Base-by-base conservation (phyloP, 352 stramenopile genomes). In the Phytophthora uliginosa region DNA sequence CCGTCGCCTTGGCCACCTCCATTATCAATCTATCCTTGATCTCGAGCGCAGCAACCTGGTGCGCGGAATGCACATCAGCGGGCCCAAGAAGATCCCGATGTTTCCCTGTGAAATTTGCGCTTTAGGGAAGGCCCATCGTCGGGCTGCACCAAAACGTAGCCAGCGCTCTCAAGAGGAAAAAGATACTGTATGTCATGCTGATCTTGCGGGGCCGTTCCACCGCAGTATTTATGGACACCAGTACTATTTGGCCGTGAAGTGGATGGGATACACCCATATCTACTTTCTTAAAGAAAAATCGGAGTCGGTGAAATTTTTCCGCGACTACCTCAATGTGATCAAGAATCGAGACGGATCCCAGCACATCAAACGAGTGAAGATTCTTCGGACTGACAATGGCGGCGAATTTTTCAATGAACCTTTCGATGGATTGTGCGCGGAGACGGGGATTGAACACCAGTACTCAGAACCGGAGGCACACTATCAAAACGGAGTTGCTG, bases 271-370 rank as follows among this genome's bases (percentile, higher is more conserved):
- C 33, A 71, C 54, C 0, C 55, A 63, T 18, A 45, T 71, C 0
- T 60, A 58, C 45, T 71, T 71, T 10, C 15, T 71, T 2, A 60
- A 59, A 22, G 3, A 31, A 6, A 71, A 69, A 28, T n/a, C 34
- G 34, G 31, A 65, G 10, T 36, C 48, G 8, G 17, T 10, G 7
- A 15, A 26, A 5, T 31, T 8, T 38, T 56, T 56, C 18, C 20
- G 22, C 7, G 50, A 56, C 50, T 56, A 56, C 24, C 24, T 56
- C 5, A 56, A 38, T 10, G 10, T 56, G 4, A 36, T 56, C 50
- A 38, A 56, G 26, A 56, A 36, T 38, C 50, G 50, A n/a, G 47
- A 7, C 4, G 47, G 47, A 0, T 12, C 18, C 4, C 34, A 10
- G 34, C 34, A 40, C 34, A 40, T 40, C 34, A 40, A 40, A 13